Evolutionary conservation across 345 rosid genomes (phyloP).

Genomic region (Microcos paniculata): DNA sequence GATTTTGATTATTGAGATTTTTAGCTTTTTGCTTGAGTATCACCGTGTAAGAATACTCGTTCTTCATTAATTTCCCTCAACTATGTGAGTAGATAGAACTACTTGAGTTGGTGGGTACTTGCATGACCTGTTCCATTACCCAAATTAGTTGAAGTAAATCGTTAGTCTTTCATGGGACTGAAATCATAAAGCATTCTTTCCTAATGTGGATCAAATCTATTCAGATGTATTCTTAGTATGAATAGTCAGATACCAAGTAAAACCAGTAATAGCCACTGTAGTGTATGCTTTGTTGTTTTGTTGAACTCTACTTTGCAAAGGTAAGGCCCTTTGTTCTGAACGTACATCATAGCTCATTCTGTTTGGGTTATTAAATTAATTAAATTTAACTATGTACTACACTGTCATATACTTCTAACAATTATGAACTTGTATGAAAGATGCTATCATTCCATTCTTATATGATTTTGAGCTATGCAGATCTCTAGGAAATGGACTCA

Average conservation of each 20-base stretch:
- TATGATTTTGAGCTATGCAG: conserved; percentile 37
- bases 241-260: not conserved
- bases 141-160: not conserved
- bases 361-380: conserved; percentile 1
- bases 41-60: not conserved
- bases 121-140: not conserved
- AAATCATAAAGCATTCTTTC: not conserved
- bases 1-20: not conserved
- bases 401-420: not conserved
- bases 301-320: not conserved
- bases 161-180: not conserved
- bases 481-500: conserved; percentile 91
- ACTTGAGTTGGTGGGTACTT: not conserved
- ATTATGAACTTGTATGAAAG: not conserved
- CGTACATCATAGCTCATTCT: not conserved
- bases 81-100: not conserved
- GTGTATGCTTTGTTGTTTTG: not conserved
- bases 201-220: not conserved
- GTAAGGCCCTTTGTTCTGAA: not conserved
- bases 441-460: not conserved
- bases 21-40: not conserved
- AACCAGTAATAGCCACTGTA: not conserved
- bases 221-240: not conserved
- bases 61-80: not conserved
- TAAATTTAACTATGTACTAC: not conserved